Percentiles rank a stretch among this genome's conserved stretches.
Evolutionary conservation across 2,329 filamentous ascomycete species (phyloP).

Genomic region (Colletotrichum lindemuthianum): DNA sequence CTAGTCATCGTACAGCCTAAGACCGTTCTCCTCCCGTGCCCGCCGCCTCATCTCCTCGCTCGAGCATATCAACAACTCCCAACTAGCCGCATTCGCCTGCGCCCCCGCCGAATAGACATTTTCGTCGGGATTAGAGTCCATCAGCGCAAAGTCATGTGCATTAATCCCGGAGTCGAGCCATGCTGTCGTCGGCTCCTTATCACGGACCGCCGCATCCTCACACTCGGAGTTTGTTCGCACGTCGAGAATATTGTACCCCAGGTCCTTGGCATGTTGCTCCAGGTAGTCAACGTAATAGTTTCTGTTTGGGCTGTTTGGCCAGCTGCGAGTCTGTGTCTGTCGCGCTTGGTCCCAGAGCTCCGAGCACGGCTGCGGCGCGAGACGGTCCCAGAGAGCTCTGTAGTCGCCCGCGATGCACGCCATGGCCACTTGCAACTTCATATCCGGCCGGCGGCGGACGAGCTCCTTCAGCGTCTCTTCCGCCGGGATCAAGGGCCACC

Average conservation of each 20-base stretch:
- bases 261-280: not conserved
- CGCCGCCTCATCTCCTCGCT: conserved; percentile 13
- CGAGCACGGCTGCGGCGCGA: not conserved
- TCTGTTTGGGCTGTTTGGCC: conserved; percentile 5
- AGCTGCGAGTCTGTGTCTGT: not conserved
- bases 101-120: not conserved
- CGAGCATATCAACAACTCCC: conserved; percentile 17
- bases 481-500: conserved; percentile 14
- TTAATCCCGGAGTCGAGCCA: conserved; percentile 2
- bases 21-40: not conserved
- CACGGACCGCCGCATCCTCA: conserved; percentile 6
- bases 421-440: conserved; percentile 2
- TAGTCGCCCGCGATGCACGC: conserved; percentile 14
- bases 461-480: not conserved
- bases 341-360: conserved; percentile 11
- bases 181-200: conserved; percentile 12
- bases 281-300: conserved; percentile 12
- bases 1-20: conserved; percentile 12
- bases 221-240: not conserved
- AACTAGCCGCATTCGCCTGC: conserved; percentile 12
- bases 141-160: not conserved
- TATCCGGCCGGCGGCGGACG: conserved; percentile 8
- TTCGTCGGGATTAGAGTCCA: conserved; percentile 5
- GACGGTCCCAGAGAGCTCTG: conserved; percentile 2
- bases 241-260: not conserved